Evolutionary conservation across 106 monocot genomes (phyloP).

Genomic region (Dendrobium chrysotoxum): DNA sequence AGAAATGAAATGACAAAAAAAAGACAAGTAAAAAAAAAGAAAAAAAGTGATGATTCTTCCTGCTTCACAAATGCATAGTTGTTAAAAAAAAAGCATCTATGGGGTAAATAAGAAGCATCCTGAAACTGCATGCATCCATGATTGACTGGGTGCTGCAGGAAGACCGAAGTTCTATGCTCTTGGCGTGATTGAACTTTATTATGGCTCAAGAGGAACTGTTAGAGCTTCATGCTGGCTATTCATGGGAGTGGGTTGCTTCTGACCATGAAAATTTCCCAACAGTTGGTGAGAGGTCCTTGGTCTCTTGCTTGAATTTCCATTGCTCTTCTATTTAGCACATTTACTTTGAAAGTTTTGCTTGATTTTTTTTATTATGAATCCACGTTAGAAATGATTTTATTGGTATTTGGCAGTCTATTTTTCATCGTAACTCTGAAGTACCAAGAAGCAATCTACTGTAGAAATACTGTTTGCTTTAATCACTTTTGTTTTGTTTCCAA

Average conservation of each 20-base stretch:
- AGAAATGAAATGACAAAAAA: constrained; percentile 7
- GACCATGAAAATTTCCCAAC: constrained; percentile 8
- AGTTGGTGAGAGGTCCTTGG: constrained; percentile 32
- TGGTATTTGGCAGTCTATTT: neutral
- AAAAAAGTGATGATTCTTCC: neutral
- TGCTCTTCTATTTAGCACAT: neutral
- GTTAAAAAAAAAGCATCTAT: neutral
- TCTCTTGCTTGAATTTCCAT: constrained; percentile 10
- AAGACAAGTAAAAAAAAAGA: neutral
- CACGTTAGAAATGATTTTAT: neutral
- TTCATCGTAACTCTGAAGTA: neutral
- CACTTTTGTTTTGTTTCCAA: neutral
- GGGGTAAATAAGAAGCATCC: neutral
- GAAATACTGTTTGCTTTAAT: neutral
- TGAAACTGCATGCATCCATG: constrained; percentile 6
- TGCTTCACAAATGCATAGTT: neutral
- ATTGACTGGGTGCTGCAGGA: neutral
- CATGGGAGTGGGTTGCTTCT: constrained; percentile 9
- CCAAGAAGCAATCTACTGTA: neutral
- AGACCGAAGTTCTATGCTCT: neutral
- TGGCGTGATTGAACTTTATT: constrained; percentile 11
- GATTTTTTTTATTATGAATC: neutral
- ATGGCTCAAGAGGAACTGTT: constrained; percentile 1
- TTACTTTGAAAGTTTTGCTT: neutral
- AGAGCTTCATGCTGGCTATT: constrained; percentile 2